Conservation (phyloP, 2,329 filamentous ascomycete species). For the Fusarium pseudocircinatum region DNA sequence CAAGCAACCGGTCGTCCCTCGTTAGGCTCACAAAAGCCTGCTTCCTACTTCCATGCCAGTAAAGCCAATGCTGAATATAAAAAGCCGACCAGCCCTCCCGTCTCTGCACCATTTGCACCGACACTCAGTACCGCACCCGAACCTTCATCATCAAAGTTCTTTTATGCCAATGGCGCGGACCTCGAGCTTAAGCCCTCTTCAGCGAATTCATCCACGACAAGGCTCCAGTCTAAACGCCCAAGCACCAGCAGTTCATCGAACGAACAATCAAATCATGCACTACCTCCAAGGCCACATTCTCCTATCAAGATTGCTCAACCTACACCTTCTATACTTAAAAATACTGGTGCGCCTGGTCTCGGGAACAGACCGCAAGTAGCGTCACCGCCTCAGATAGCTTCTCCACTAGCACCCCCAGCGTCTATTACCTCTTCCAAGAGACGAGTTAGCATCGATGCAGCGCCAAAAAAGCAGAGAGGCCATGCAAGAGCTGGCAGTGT, state of each 20-base stretch:
- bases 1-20: constrained; percentile 49
- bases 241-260: constrained; percentile 46
- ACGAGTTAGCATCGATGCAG: constrained; percentile 55
- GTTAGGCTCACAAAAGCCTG: constrained; percentile 57
- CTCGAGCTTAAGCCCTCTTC: constrained; percentile 59
- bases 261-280: constrained; percentile 28
- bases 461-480: constrained; percentile 47
- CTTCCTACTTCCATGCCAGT: constrained; percentile 69
- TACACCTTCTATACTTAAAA: constrained; percentile 35
- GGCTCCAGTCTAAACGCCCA: constrained; percentile 53
- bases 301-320: constrained; percentile 56
- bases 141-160: constrained; percentile 69
- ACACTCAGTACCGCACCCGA: constrained; percentile 50
- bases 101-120: constrained; percentile 47
- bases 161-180: constrained; percentile 74
- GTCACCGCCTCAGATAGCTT: constrained; percentile 49
- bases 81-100: constrained; percentile 46
- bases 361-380: constrained; percentile 45
- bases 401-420: constrained; percentile 48
- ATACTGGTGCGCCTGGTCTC: constrained; percentile 24
- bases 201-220: constrained; percentile 57
- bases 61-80: constrained; percentile 55
- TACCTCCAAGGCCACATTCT: constrained; percentile 58
- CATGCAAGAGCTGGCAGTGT: constrained; percentile 56
- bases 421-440: constrained; percentile 48